Percentiles rank a stretch among this genome's conserved stretches.
phyloP scores from a whole-genome alignment of 192 early-diverging fungal genomes.

The Coemansia sp. region DNA sequence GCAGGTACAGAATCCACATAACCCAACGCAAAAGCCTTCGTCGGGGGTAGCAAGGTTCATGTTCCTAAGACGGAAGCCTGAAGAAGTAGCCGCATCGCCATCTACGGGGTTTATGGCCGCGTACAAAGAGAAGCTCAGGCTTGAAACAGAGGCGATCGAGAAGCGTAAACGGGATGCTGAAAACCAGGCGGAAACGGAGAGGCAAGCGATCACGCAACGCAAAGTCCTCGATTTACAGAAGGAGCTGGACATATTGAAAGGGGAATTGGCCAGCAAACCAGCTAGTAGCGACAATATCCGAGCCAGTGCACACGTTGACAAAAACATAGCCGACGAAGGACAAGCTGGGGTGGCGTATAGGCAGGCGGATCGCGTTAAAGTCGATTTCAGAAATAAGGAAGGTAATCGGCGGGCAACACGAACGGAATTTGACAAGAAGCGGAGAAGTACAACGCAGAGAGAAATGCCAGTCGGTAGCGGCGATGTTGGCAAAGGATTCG shows the following conservation, averaged over 20 bases:
- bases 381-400: neutral
- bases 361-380: neutral
- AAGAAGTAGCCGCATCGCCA: neutral
- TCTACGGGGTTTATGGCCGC: neutral
- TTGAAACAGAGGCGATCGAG: neutral
- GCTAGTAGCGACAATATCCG: neutral
- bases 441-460: neutral
- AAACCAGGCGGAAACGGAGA: neutral
- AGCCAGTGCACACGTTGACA: neutral
- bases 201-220: neutral
- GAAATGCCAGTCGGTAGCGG: neutral
- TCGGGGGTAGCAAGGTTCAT: neutral
- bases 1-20: too few species aligned
- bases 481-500: neutral
- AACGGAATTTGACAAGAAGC: neutral
- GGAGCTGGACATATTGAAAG: neutral
- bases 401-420: neutral
- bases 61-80: neutral
- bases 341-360: neutral
- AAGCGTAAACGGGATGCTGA: neutral
- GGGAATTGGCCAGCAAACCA: neutral
- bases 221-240: neutral
- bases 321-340: neutral
- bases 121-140: constrained; percentile 8
- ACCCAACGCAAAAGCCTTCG: neutral